Percentiles rank a stretch among this genome's conserved stretches.
These are phyloP conservation scores for Globisporangium spiculum DNA, from an alignment of 352 stramenopile genomes.

Conservation along the genomic window DNA sequence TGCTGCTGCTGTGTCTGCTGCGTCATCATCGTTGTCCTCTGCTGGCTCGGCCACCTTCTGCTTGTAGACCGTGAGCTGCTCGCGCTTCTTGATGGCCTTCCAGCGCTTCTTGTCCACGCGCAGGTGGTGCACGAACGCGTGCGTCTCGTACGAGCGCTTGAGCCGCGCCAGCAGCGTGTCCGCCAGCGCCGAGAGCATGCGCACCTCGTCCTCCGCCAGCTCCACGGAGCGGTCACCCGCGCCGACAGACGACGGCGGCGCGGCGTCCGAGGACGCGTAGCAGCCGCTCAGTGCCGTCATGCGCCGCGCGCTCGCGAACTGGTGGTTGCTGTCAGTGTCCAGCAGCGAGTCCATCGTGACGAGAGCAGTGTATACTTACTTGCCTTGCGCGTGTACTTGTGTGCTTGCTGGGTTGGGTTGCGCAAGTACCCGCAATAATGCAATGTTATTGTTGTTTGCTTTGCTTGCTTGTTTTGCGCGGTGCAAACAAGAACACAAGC, in stretches of 20 bases:
- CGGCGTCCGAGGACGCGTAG: background rate
- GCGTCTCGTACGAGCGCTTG: slow-evolving; percentile 33
- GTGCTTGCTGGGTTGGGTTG: background rate
- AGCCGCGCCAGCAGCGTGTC: slow-evolving; percentile 40
- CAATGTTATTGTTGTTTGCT: slow-evolving; percentile 5
- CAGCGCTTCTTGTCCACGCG: slow-evolving; percentile 47
- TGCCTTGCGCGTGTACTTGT: background rate
- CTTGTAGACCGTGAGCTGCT: slow-evolving; percentile 58
- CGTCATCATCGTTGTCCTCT: slow-evolving; percentile 3
- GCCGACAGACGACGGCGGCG: slow-evolving; percentile 9
- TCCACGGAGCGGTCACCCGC: slow-evolving; percentile 12
- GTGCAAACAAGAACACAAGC: background rate
- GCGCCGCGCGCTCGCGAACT: slow-evolving; percentile 5
- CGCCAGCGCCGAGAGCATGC: slow-evolving; percentile 38
- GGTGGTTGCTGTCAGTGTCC: slow-evolving; percentile 5
- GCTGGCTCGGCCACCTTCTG: slow-evolving; percentile 21
- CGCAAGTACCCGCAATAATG: slow-evolving; percentile 3
- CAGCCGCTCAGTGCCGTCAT: background rate
- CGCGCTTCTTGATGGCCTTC: slow-evolving; percentile 65
- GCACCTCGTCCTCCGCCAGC: slow-evolving; percentile 54
- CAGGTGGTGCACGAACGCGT: slow-evolving; percentile 18
- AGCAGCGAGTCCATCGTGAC: slow-evolving; percentile 15
- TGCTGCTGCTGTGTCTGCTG: slow-evolving; percentile 13
- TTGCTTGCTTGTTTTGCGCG: background rate
- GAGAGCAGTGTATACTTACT: background rate